Evolutionary conservation across 345 rosid species (phyloP).

Genomic region (Psidium friedrichsthalianum): DNA sequence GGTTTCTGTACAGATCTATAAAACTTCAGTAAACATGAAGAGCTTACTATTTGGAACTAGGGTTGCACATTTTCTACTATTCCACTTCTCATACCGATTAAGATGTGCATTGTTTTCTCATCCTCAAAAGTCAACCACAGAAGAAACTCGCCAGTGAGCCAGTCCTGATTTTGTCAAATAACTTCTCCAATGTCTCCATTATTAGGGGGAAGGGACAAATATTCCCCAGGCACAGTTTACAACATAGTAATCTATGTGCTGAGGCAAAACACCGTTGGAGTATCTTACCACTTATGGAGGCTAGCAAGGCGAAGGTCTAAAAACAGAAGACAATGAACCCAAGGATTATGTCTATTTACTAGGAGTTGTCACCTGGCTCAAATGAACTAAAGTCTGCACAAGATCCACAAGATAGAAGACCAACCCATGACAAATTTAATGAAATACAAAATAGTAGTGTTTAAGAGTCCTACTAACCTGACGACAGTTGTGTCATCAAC

Average conservation of each 20-base stretch:
- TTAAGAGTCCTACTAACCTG: constrained; percentile 31
- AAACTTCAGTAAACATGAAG: neutral
- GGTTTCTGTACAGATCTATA: neutral
- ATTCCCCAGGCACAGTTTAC: neutral
- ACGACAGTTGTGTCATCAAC: constrained; percentile 33
- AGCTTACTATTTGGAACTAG: neutral
- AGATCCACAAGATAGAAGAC: neutral
- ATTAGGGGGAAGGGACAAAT: neutral
- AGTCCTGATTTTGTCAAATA: neutral
- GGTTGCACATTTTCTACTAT: neutral
- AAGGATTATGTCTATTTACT: neutral
- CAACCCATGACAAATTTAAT: neutral
- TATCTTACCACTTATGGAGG: neutral
- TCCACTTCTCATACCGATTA: neutral
- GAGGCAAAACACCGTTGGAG: neutral
- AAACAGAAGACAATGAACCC: neutral
- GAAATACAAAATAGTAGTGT: neutral
- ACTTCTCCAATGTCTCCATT: neutral
- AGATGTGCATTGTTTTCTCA: neutral
- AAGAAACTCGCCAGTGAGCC: neutral
- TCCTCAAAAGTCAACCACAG: neutral
- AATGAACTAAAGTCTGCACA: neutral
- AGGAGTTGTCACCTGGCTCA: neutral
- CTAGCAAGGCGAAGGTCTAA: neutral
- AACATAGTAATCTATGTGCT: neutral